Evolutionary conservation across 495 filamentous ascomycete genomes (phyloP).

Genomic region (Penicillium macrosclerotiorum): DNA sequence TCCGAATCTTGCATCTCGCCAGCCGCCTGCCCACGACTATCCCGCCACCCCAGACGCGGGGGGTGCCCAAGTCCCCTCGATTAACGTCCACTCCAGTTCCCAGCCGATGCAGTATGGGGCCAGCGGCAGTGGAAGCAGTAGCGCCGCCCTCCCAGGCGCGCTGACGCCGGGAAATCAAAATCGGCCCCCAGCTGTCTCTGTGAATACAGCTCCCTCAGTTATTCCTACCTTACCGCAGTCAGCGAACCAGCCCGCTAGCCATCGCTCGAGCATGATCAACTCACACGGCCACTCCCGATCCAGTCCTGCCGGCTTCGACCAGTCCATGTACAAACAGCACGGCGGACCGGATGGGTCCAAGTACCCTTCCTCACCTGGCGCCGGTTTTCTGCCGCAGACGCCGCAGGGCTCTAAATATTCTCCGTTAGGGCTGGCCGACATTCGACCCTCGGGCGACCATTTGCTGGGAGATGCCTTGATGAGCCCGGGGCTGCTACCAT

Average conservation of each 20-base stretch:
- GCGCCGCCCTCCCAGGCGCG: constrained; percentile 61
- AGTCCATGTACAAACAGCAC: constrained; percentile 70
- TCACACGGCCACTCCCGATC: constrained; percentile 75
- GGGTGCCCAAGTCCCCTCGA: constrained; percentile 48
- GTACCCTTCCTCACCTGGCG: constrained; percentile 64
- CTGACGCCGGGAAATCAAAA: constrained; percentile 64
- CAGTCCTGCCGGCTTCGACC: constrained; percentile 75
- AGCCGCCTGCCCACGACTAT: constrained; percentile 53
- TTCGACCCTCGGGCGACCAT: constrained; percentile 75
- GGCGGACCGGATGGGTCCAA: constrained; percentile 62
- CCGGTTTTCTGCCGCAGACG: constrained; percentile 65
- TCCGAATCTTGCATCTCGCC: constrained; percentile 36
- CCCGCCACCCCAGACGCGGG: constrained; percentile 37
- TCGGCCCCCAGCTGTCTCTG: constrained; percentile 63
- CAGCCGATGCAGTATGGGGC: constrained; percentile 55
- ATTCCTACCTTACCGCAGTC: constrained; percentile 69
- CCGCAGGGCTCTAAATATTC: constrained; percentile 76
- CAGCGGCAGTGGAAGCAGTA: constrained; percentile 22
- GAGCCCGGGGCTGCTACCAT: constrained; percentile 36
- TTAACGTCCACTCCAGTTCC: constrained; percentile 64
- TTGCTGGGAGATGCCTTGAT: constrained; percentile 63
- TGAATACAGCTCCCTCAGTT: constrained; percentile 67
- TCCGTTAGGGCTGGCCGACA: constrained; percentile 86
- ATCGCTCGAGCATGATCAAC: constrained; percentile 64
- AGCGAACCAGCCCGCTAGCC: constrained; percentile 62